Evolutionary conservation across 495 filamentous ascomycete genomes (phyloP).

Genomic region (Cudoniella acicularis): DNA sequence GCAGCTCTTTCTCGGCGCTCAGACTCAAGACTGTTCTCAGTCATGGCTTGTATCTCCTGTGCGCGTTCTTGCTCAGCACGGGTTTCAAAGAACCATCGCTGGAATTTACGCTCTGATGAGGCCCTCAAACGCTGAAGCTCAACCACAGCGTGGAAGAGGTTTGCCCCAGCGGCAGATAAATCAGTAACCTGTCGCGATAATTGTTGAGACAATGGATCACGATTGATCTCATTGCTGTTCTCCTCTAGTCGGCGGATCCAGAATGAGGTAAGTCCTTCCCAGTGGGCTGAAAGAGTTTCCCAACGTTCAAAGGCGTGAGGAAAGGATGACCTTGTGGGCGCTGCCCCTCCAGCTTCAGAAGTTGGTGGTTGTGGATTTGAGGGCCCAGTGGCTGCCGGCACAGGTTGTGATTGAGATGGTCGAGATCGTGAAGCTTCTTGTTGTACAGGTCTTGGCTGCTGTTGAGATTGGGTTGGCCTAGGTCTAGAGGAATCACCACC

Average conservation of each 20-base stretch:
- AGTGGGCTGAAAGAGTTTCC: constrained; percentile 94
- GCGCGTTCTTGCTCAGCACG: constrained; percentile 80
- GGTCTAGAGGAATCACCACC: constrained; percentile 22
- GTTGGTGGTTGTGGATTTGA: neutral
- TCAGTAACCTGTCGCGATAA: constrained; percentile 93
- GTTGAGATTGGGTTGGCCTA: constrained; percentile 26
- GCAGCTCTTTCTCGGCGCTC: constrained; percentile 69
- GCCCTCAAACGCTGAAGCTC: constrained; percentile 94
- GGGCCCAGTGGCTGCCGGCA: constrained; percentile 16
- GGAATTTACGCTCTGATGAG: constrained; percentile 94
- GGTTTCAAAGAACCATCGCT: constrained; percentile 97
- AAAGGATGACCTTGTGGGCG: constrained; percentile 52
- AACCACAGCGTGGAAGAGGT: constrained; percentile 95
- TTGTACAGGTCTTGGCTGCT: constrained; percentile 30
- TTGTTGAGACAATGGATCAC: constrained; percentile 79
- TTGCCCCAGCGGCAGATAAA: constrained; percentile 91
- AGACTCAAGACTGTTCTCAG: constrained; percentile 66
- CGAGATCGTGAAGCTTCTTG: constrained; percentile 19
- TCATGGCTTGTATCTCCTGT: constrained; percentile 77
- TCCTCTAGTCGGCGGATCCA: constrained; percentile 92
- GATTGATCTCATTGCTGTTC: constrained; percentile 77
- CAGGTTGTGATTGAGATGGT: constrained; percentile 18
- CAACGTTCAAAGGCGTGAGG: constrained; percentile 97
- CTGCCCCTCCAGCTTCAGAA: neutral
- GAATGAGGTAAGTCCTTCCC: constrained; percentile 95